Percentiles rank a stretch among this genome's conserved stretches.
Evolutionary conservation across 352 stramenopile species (phyloP).

Genomic region (Phytophthora fragariae): DNA sequence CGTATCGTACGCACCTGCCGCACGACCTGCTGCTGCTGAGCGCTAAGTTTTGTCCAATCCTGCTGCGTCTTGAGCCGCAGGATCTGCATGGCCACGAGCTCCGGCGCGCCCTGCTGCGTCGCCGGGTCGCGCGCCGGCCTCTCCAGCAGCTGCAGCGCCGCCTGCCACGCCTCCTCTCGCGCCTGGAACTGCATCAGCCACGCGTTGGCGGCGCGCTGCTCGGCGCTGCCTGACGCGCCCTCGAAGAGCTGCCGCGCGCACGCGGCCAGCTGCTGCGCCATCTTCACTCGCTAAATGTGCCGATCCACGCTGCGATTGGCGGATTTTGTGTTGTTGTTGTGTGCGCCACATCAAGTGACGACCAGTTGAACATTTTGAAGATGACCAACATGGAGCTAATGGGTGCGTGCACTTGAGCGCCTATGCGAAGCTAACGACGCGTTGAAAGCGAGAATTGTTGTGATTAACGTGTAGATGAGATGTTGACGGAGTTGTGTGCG

Average conservation of each 20-base stretch:
- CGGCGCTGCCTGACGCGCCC: conserved; percentile 56
- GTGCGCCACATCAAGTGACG: background rate
- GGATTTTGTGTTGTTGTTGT: background rate
- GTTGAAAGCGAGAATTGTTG: background rate
- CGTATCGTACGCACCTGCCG: conserved; percentile 42
- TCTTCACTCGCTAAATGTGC: conserved; percentile 21
- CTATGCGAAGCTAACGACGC: background rate
- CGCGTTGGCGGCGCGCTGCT: conserved; percentile 64
- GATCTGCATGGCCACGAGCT: conserved; percentile 78
- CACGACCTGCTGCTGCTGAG: conserved; percentile 49
- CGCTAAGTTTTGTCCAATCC: conserved; percentile 50
- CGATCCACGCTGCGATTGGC: conserved; percentile 19
- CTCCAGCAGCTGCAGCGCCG: conserved; percentile 64
- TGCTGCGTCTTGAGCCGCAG: conserved; percentile 70
- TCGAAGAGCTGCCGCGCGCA: conserved; percentile 76
- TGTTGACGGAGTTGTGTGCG: background rate
- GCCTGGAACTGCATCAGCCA: conserved; percentile 78
- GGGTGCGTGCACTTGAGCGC: conserved; percentile 31
- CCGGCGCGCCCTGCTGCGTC: conserved; percentile 37
- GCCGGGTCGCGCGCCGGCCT: conserved; percentile 28
- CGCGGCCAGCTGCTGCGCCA: conserved; percentile 62
- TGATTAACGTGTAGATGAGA: background rate
- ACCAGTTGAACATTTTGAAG: conserved; percentile 13
- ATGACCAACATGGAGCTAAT: conserved; percentile 49
- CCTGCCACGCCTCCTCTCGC: conserved; percentile 63